Base-by-base conservation (phyloP, 306 rosid genomes). In the Corylus americana region DNA sequence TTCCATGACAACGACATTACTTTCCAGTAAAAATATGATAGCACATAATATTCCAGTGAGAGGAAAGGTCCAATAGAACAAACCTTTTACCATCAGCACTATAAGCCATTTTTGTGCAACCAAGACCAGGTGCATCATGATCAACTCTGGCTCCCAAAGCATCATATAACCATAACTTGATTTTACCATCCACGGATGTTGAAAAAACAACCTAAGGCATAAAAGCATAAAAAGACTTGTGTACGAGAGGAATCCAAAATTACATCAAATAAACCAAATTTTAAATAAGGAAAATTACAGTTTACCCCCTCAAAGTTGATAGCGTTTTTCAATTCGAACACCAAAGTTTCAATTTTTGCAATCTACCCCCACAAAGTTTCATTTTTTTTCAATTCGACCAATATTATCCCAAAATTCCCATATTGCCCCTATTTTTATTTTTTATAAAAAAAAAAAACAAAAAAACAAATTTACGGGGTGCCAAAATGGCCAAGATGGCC, bases 141-240 rank as follows among this genome's bases (percentile, higher is more conserved):
- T 76, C 79, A 76, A 63, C 72, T 47, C 72, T 62, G 2, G 72
- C 50, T 8, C 79, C 79, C 79, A 63, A 0, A 2, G 4, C 50
- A 16, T 76, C 79, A 76, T 61, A 76, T 16, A 75, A 27, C 78
- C 78, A 75, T 68, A 84, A 86, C 53, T 78, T 84, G 7, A 84
- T 87, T 70, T 79, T 82, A 16, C 31, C 79, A 62, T 76, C 72
- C 50, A 49, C 48, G 1, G 79, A 61, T 47, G 79, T 62, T 17
- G 79, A 76, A 18, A 76, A 76, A 48, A 80, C 6, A 82, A 75
- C 84, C 86, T 86, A 71, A 49, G 70, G 54, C 68, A 25, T 49
- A 11, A 49, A 49, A 49, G 53, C 53, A 49, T 14, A 49, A 49
- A 49, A 49, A 49, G 14, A 49, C 14, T 11, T 9, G 53, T 49